Percentiles rank a stretch among this genome's conserved stretches.
Conservation (phyloP, 176 grass and related monocot genomes). For the Eleusine indica region DNA sequence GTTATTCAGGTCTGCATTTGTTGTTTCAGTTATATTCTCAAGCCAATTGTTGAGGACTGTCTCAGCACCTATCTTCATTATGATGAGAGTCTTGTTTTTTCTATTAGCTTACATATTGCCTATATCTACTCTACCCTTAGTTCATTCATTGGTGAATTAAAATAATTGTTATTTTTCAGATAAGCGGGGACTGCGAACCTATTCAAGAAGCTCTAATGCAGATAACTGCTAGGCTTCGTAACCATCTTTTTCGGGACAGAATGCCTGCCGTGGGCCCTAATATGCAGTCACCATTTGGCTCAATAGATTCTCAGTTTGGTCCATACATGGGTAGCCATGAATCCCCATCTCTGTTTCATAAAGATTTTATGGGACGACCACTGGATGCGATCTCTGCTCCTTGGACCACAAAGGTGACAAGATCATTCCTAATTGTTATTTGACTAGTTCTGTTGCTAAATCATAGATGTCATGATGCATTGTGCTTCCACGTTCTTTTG, state of each 20-base stretch:
- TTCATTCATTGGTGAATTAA: slow-evolving; percentile 24
- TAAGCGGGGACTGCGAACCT: slow-evolving; percentile 70
- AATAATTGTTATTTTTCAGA: slow-evolving; percentile 52
- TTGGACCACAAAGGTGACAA: slow-evolving; percentile 64
- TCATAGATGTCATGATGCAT: background rate
- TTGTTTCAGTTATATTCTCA: slow-evolving; percentile 15
- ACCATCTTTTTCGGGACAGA: slow-evolving; percentile 82
- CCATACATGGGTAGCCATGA: slow-evolving; percentile 59
- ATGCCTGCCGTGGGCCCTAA: slow-evolving; percentile 50
- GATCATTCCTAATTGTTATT: background rate
- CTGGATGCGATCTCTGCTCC: slow-evolving; percentile 70
- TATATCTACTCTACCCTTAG: slow-evolving; percentile 18
- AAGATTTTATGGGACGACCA: slow-evolving; percentile 58
- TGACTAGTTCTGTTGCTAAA: slow-evolving; percentile 11
- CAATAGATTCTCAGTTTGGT: slow-evolving; percentile 68
- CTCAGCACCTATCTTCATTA: background rate
- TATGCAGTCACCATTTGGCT: slow-evolving; percentile 61
- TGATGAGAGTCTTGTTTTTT: background rate
- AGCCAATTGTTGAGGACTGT: background rate
- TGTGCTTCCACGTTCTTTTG: background rate
- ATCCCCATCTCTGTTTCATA: slow-evolving; percentile 63
- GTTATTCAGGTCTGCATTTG: slow-evolving; percentile 72
- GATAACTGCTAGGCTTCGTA: slow-evolving; percentile 82
- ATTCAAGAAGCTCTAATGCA: slow-evolving; percentile 91
- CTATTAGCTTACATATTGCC: slow-evolving; percentile 18